Conservation (phyloP, 352 stramenopile species). For the Pythium folliculosum region DNA sequence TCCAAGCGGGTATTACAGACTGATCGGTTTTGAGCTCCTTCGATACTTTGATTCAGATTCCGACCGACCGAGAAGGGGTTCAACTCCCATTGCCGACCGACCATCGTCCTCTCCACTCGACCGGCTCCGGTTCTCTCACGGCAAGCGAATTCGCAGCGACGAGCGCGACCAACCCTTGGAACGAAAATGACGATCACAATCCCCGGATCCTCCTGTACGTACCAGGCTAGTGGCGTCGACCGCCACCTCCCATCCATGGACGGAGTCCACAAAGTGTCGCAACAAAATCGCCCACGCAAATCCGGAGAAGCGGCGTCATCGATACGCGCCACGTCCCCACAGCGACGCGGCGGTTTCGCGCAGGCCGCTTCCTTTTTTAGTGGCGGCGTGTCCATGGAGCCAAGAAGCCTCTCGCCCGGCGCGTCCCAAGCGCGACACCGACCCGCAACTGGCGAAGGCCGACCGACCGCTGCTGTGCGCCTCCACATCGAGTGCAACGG, state of each 20-base stretch:
- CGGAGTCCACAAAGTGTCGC: neutral
- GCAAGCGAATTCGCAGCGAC: neutral
- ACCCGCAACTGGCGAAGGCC: too few species aligned
- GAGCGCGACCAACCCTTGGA: slow-evolving; percentile 4
- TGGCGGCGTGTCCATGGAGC: too few species aligned
- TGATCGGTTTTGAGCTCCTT: neutral
- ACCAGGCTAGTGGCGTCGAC: neutral
- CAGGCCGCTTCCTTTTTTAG: too few species aligned
- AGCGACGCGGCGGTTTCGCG: too few species aligned
- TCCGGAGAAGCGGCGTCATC: too few species aligned
- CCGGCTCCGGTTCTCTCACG: neutral
- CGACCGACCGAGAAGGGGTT: neutral
- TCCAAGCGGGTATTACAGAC: too few species aligned
- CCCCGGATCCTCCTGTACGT: slow-evolving; percentile 5
- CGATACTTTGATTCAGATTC: neutral
- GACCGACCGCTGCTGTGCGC: too few species aligned
- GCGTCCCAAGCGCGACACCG: too few species aligned
- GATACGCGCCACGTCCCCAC: too few species aligned
- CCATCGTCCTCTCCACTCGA: neutral
- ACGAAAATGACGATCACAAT: slow-evolving; percentile 4
- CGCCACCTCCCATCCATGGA: neutral
- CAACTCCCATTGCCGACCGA: neutral
- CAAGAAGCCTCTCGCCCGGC: too few species aligned
- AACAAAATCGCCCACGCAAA: neutral
- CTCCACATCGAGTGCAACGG: too few species aligned